Evolutionary conservation across 1,284 basidiomycete genomes (phyloP).

Genomic region (Malassezia brasiliensis): DNA sequence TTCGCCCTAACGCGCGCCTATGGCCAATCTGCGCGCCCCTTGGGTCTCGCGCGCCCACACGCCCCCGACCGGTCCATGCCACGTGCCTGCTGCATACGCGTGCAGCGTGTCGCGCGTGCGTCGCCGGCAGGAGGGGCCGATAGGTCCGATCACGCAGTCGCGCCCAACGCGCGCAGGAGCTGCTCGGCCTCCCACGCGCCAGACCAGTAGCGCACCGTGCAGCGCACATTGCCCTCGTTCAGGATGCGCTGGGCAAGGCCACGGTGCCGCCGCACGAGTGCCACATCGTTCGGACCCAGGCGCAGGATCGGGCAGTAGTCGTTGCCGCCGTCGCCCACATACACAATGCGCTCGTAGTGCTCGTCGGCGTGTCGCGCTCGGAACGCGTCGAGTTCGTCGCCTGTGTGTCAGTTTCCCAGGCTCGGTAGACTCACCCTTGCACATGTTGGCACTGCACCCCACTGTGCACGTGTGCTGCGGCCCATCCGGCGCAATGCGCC

Average conservation of each 20-base stretch:
- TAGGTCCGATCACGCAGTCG: not conserved
- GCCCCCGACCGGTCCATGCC: not conserved
- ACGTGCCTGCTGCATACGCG: not conserved
- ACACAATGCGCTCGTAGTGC: conserved; percentile 68
- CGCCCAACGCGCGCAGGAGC: conserved; percentile 20
- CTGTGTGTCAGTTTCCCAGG: conserved; percentile 49
- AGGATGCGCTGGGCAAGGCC: conserved; percentile 41
- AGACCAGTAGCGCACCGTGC: conserved; percentile 38
- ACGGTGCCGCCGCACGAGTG: conserved; percentile 39
- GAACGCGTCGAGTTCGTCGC: conserved; percentile 77
- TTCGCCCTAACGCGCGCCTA: too few relatives aligned
- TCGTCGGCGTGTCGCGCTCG: conserved; percentile 59
- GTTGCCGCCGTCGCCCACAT: conserved; percentile 88
- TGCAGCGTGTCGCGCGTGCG: not conserved
- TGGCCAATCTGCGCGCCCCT: too few relatives aligned
- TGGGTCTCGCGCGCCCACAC: too few relatives aligned
- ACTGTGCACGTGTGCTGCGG: conserved; percentile 71
- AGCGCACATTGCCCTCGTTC: conserved; percentile 31
- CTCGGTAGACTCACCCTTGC: conserved; percentile 61
- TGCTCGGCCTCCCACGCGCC: conserved; percentile 46
- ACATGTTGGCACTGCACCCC: conserved; percentile 94
- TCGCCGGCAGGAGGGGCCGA: too few relatives aligned
- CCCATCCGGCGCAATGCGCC: conserved; percentile 61
- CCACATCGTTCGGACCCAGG: conserved; percentile 50
- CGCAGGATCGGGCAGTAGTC: conserved; percentile 87